Evolutionary conservation across 208 protist genomes (phyloP).

Genomic region (Porcisia hertigi): DNA sequence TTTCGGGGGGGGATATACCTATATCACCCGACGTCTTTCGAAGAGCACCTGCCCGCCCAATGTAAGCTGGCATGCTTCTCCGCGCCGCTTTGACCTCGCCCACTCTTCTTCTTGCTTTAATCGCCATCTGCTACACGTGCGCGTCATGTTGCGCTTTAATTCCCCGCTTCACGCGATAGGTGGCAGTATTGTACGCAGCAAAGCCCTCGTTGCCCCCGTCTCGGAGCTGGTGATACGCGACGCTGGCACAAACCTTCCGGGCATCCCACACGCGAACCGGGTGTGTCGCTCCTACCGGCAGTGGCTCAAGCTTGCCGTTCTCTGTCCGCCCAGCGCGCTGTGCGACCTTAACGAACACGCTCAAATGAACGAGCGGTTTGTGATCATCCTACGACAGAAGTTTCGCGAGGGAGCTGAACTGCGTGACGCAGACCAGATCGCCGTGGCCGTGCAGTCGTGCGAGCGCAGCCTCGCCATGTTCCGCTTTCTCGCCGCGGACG

Average conservation of each 20-base stretch:
- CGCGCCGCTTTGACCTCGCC: not conserved
- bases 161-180: conserved; percentile 20
- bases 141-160: conserved; percentile 23
- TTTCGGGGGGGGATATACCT: not conserved
- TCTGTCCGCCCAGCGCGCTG: conserved; percentile 74
- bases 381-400: conserved; percentile 88
- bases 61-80: not conserved
- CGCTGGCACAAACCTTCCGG: conserved; percentile 75
- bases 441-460: conserved; percentile 80
- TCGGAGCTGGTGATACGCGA: conserved; percentile 48
- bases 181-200: conserved; percentile 53
- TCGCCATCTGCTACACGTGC: not conserved
- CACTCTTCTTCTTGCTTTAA: not conserved
- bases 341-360: conserved; percentile 87
- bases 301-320: conserved; percentile 87
- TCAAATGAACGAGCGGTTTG: conserved; percentile 91
- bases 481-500: conserved; percentile 77
- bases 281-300: conserved; percentile 81
- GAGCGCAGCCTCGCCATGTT: conserved; percentile 88
- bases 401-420: conserved; percentile 79
- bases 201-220: conserved; percentile 54
- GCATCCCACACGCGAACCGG: conserved; percentile 78
- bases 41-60: not conserved
- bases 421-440: conserved; percentile 80
- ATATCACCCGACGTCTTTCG: not conserved